Conservation (phyloP, 169 alveolate species). For the Sarcocystis neurona region DNA sequence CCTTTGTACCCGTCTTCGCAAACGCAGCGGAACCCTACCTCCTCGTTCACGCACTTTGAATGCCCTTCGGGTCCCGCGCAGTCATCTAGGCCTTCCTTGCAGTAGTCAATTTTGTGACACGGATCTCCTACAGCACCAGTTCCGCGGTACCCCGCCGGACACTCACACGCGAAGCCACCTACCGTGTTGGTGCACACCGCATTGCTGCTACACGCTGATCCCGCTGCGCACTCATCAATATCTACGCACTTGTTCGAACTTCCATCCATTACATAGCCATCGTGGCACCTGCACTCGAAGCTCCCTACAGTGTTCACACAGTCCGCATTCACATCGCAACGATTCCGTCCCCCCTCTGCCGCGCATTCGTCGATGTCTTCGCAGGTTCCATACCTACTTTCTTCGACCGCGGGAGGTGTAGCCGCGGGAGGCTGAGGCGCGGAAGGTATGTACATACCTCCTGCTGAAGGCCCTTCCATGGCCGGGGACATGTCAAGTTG, state of each 20-base stretch:
- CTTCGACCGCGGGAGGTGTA: slow-evolving; percentile 17
- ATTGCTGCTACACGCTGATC: slow-evolving; percentile 60
- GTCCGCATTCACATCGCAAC: slow-evolving; percentile 21
- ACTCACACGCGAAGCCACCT: slow-evolving; percentile 70
- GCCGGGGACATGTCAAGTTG: not conserved
- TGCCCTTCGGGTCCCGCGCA: slow-evolving; percentile 56
- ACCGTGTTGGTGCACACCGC: slow-evolving; percentile 70
- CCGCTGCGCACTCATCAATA: slow-evolving; percentile 72
- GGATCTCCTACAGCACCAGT: slow-evolving; percentile 48
- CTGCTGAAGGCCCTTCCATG: not conserved
- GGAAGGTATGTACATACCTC: not conserved
- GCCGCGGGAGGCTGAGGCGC: not conserved
- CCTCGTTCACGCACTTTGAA: slow-evolving; percentile 40
- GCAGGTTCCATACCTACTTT: no score
- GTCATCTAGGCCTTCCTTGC: slow-evolving; percentile 45
- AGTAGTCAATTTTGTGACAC: slow-evolving; percentile 55
- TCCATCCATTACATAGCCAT: slow-evolving; percentile 28
- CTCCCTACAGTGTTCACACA: slow-evolving; percentile 72
- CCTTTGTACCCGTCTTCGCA: slow-evolving; percentile 53
- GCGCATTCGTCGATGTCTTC: slow-evolving; percentile 72
- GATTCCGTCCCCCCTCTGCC: not conserved
- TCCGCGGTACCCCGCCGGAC: slow-evolving; percentile 64
- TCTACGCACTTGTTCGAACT: slow-evolving; percentile 62
- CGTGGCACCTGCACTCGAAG: slow-evolving; percentile 69
- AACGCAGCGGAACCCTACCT: slow-evolving; percentile 40